phyloP scores from a whole-genome alignment of 2,329 filamentous ascomycete species.

The Hymenoscyphus linearis region DNA sequence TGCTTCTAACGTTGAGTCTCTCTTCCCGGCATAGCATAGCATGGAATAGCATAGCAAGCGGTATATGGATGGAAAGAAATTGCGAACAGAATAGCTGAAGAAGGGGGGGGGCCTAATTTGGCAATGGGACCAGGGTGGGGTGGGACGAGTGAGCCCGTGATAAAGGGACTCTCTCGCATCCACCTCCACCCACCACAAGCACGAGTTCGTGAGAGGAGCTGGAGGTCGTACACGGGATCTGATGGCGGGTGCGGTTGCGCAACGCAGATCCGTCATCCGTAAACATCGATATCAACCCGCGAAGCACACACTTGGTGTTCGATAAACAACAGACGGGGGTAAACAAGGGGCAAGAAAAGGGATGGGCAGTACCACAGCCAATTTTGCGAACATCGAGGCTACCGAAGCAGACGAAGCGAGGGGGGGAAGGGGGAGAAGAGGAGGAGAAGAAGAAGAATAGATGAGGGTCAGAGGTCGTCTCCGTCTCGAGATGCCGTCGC shows the following conservation, averaged over 20 bases:
- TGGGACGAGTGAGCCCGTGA: background rate
- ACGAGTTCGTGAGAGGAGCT: background rate
- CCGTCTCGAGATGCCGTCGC: background rate
- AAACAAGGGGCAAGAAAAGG: constrained; percentile 7
- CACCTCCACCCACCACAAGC: background rate
- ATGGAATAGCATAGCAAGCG: background rate
- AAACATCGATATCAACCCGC: background rate
- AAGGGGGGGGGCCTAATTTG: background rate
- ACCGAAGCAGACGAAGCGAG: constrained; percentile 6
- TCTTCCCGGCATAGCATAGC: background rate
- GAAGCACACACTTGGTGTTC: constrained; percentile 3
- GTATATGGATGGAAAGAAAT: background rate
- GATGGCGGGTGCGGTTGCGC: constrained; percentile 2
- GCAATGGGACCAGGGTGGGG: background rate
- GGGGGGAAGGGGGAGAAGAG: background rate
- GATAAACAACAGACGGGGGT: background rate
- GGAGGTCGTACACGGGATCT: constrained; percentile 9
- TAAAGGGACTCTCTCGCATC: background rate
- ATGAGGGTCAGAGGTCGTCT: background rate
- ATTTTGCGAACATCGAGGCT: constrained; percentile 2
- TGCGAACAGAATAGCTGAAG: background rate
- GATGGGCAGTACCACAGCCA: constrained; percentile 6
- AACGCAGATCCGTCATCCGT: background rate
- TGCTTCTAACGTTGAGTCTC: background rate
- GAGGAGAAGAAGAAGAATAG: background rate